Evolutionary conservation across 1,139 yeast species (phyloP).

Genomic region (Blastobotrys apis): DNA sequence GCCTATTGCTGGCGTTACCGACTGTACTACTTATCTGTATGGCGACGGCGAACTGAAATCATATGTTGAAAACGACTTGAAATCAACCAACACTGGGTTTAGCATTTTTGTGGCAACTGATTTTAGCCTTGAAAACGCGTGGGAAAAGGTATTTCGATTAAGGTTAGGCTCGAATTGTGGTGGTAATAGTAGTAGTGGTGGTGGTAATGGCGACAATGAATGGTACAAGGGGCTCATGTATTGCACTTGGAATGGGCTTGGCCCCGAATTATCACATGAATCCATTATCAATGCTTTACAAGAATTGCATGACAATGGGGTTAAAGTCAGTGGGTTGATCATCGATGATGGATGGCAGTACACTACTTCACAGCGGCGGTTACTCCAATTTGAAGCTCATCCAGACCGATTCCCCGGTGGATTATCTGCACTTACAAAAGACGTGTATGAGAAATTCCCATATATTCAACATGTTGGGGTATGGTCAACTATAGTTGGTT

Average conservation of each 20-base stretch:
- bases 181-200: slow-evolving; percentile 2
- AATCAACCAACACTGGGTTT: slow-evolving; percentile 17
- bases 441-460: slow-evolving; percentile 26
- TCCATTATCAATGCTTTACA: slow-evolving; percentile 24
- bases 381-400: slow-evolving; percentile 25
- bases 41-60: slow-evolving; percentile 21
- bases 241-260: slow-evolving; percentile 36
- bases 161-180: slow-evolving; percentile 1
- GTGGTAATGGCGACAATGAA: not conserved
- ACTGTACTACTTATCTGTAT: slow-evolving; percentile 21
- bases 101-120: slow-evolving; percentile 22
- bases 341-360: slow-evolving; percentile 37
- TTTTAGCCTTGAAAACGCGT: slow-evolving; percentile 19
- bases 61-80: slow-evolving; percentile 20
- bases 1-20: slow-evolving; percentile 23
- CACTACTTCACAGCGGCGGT: slow-evolving; percentile 23
- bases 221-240: slow-evolving; percentile 28
- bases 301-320: slow-evolving; percentile 25
- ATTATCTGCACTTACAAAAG: slow-evolving; percentile 26
- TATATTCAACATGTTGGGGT: slow-evolving; percentile 33
- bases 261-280: slow-evolving; percentile 25
- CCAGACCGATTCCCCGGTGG: slow-evolving; percentile 29
- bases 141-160: slow-evolving; percentile 15
- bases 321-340: slow-evolving; percentile 26
- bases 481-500: slow-evolving; percentile 34